phyloP scores from a whole-genome alignment of 1,139 yeast species.

The Pichia sp. region DNA sequence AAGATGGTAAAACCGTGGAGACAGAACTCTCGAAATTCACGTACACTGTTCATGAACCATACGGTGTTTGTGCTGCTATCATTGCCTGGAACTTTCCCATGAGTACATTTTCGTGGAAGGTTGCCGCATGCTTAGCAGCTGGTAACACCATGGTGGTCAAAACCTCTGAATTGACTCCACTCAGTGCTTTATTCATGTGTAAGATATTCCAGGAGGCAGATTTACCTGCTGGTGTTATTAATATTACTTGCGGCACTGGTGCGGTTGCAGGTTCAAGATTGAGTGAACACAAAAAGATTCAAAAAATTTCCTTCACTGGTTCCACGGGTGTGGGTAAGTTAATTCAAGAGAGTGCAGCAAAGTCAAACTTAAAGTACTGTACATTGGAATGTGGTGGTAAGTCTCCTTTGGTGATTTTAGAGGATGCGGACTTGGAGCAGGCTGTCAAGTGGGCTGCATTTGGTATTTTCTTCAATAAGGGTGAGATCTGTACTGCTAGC shows the following conservation, averaged over 20 bases:
- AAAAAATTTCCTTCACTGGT: conserved; percentile 53
- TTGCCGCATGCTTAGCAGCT: conserved; percentile 58
- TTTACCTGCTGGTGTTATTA: conserved; percentile 52
- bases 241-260: conserved; percentile 49
- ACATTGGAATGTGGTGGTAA: conserved; percentile 61
- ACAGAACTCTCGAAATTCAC: conserved; percentile 46
- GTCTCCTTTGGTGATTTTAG: conserved; percentile 48
- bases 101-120: conserved; percentile 53
- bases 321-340: conserved; percentile 51
- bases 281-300: conserved; percentile 42
- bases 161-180: conserved; percentile 52
- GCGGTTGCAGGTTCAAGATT: conserved; percentile 44
- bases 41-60: conserved; percentile 49
- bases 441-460: conserved; percentile 56
- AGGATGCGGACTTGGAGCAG: conserved; percentile 52
- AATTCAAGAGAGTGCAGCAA: conserved; percentile 47
- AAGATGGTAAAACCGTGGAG: conserved; percentile 47
- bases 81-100: conserved; percentile 61
- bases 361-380: conserved; percentile 44
- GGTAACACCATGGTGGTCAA: conserved; percentile 51
- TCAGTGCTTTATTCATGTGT: conserved; percentile 44
- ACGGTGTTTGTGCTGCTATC: conserved; percentile 56
- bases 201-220: conserved; percentile 43
- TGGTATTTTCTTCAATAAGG: conserved; percentile 51
- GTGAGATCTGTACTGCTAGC: conserved; percentile 55